phyloP scores from a whole-genome alignment of 2,329 filamentous ascomycete species.

The Coniochaeta sp. region DNA sequence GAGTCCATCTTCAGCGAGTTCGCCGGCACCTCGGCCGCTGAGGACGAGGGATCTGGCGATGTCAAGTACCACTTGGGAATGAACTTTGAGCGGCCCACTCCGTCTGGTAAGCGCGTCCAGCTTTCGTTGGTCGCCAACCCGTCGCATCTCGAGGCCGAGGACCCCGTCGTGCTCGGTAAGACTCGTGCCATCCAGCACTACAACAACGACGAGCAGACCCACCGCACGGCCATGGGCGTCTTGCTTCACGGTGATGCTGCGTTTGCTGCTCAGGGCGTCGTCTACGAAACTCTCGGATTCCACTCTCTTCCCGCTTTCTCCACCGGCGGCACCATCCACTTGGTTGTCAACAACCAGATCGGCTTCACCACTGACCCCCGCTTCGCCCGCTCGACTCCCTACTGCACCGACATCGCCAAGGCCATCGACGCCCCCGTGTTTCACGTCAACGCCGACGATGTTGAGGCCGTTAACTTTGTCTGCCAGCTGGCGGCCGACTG shows the following conservation, averaged over 20 bases:
- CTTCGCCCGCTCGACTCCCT: conserved; percentile 93
- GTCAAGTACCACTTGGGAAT: conserved; percentile 99
- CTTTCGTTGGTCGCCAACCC: conserved; percentile 97
- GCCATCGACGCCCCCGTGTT: conserved; percentile 97
- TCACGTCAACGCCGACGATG: conserved; percentile 98
- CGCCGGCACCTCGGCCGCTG: conserved; percentile 75
- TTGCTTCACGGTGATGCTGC: conserved; percentile 95
- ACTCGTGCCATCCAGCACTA: conserved; percentile 97
- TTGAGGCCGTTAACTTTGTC: conserved; percentile 96
- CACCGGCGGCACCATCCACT: conserved; percentile 92
- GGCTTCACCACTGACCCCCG: conserved; percentile 98
- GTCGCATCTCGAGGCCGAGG: conserved; percentile 95
- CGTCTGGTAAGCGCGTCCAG: conserved; percentile 98
- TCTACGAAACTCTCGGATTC: conserved; percentile 98
- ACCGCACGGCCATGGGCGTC: conserved; percentile 88
- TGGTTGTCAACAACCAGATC: conserved; percentile 99
- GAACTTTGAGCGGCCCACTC: conserved; percentile 99
- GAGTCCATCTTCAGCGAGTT: conserved; percentile 99
- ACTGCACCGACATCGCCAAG: conserved; percentile 99
- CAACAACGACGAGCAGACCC: conserved; percentile 90
- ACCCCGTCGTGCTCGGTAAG: conserved; percentile 96
- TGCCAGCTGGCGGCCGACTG: conserved; percentile 96
- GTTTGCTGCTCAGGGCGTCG: conserved; percentile 91
- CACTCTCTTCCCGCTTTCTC: conserved; percentile 93
- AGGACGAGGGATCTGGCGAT: conserved; percentile 94